Percentiles rank a stretch among this genome's conserved stretches.
phyloP scores from a whole-genome alignment of 2,329 filamentous ascomycete species.

The Xylariaceae sp. region DNA sequence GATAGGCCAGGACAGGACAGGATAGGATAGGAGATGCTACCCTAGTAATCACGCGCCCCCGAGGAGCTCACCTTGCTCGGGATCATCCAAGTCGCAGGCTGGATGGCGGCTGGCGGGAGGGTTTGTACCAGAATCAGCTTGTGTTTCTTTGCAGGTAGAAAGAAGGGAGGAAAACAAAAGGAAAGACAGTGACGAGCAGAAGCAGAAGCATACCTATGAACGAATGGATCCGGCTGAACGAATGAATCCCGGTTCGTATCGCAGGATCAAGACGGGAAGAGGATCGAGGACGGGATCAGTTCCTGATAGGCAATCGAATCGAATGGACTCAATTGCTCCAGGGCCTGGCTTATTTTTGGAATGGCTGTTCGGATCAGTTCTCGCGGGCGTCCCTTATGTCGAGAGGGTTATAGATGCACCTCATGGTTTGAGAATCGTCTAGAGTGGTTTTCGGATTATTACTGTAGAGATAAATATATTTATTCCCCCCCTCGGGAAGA shows the following conservation, averaged over 20 bases:
- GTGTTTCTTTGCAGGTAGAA: neutral
- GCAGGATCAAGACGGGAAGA: no score
- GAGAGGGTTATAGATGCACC: neutral
- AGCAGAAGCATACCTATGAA: neutral
- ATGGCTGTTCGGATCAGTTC: neutral
- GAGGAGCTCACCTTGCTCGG: constrained; percentile 20
- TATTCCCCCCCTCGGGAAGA: neutral
- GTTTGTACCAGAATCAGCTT: neutral
- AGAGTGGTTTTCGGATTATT: neutral
- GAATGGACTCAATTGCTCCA: neutral
- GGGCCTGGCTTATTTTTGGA: neutral
- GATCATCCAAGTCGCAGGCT: constrained; percentile 16
- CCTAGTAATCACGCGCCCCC: constrained; percentile 11
- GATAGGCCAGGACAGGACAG: neutral
- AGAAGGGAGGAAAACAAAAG: neutral
- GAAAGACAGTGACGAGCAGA: neutral
- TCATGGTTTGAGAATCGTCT: neutral
- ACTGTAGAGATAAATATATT: neutral
- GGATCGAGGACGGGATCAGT: no score
- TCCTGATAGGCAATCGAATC: no score
- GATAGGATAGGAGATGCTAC: neutral
- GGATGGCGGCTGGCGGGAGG: constrained; percentile 2
- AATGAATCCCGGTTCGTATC: no score
- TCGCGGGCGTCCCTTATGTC: neutral
- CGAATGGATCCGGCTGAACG: no score